A percentile compares a stretch with the other conserved stretches of the same genome.
Evolutionary conservation across 169 alveolate species (phyloP).

Genomic region (Perkinsus marinus): DNA sequence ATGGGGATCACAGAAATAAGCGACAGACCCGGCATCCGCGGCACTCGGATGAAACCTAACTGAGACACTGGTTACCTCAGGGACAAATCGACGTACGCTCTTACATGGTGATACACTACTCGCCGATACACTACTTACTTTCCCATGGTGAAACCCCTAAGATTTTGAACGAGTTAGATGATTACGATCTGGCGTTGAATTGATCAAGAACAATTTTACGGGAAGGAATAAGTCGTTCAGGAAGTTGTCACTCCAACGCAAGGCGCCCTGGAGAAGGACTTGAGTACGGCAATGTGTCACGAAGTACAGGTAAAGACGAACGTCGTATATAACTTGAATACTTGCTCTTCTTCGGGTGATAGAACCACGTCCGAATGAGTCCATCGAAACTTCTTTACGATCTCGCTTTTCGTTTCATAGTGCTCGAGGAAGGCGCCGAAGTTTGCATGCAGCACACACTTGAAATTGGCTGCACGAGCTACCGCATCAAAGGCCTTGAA

Average conservation of each 20-base stretch:
- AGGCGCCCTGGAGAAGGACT: no score
- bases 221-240: no score
- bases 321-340: neutral
- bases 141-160: no score
- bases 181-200: neutral
- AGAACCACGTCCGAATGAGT: neutral
- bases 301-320: neutral
- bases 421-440: neutral
- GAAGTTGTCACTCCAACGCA: no score
- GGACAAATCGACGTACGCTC: no score
- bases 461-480: neutral
- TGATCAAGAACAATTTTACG: neutral
- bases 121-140: no score
- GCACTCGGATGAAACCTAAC: no score
- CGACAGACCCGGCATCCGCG: no score
- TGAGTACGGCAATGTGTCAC: neutral
- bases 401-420: neutral
- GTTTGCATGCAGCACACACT: neutral
- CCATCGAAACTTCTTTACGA: neutral
- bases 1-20: no score
- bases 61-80: no score
- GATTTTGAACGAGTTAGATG: neutral
- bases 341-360: neutral
- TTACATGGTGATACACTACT: no score
- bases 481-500: constrained; percentile 15